Conservation (phyloP, 176 grass and related monocot species). For the Triticum urartu region DNA sequence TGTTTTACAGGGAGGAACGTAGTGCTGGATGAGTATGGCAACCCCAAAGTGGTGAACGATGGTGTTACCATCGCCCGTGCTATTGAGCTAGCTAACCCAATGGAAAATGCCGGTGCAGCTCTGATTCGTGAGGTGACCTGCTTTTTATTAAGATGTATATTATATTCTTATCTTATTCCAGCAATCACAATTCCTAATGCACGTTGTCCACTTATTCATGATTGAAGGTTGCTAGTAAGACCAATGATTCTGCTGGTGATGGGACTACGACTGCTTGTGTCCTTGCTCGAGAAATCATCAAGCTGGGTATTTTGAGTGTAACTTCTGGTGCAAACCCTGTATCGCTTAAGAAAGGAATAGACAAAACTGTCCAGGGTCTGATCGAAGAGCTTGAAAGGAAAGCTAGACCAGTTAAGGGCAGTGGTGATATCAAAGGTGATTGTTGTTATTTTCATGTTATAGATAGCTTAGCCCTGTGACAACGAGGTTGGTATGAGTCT, state of each 20-base stretch:
- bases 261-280: conserved; percentile 87
- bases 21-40: conserved; percentile 64
- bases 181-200: neutral
- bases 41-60: conserved; percentile 70
- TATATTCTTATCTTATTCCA: neutral
- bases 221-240: conserved; percentile 88
- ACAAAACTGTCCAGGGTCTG: conserved; percentile 79
- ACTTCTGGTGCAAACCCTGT: conserved; percentile 89
- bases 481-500: neutral
- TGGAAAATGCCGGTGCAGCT: conserved; percentile 73
- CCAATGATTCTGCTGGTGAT: conserved; percentile 93
- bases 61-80: conserved; percentile 71
- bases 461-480: neutral
- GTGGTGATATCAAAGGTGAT: conserved; percentile 79
- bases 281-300: conserved; percentile 87
- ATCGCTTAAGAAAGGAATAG: conserved; percentile 90
- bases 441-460: neutral
- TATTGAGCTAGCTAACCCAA: conserved; percentile 75
- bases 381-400: conserved; percentile 79
- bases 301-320: conserved; percentile 77
- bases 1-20: conserved; percentile 62
- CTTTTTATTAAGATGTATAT: neutral
- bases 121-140: conserved; percentile 56
- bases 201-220: neutral
- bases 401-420: conserved; percentile 74